Base-by-base conservation (phyloP, 768 basidiomycete species). In the Tricholoma saponaceum region DNA sequence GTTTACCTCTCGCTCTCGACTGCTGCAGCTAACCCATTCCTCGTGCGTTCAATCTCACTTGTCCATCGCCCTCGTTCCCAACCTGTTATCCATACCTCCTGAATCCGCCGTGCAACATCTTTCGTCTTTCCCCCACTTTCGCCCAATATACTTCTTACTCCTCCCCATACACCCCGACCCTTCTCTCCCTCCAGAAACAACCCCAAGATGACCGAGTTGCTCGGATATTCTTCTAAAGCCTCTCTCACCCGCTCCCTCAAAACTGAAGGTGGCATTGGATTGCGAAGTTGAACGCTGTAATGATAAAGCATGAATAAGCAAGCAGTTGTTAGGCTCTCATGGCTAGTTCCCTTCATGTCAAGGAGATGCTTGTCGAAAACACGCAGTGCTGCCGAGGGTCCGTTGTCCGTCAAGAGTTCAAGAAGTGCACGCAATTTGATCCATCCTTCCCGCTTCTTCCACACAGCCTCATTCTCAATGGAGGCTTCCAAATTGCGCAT, bases 101-200 rank as follows among this genome's bases (percentile, higher is more conserved):
- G 77, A 3, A 82, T 71, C 55, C 86, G 74, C 65, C 88, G 74
- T 39, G 77, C 70, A 13, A 92, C 73, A 55, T 77, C 79, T 68
- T 88, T 90, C 56, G 78, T 74, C 54, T 69, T 72, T 8, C 66
- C 70, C 9, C 70, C 72, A 26, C 72, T 76, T 54, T 83, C 83
- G 0, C 85, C 83, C 32, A 89, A 63, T 52, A 83, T 75, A 14
- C 73, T 69, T 58, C 86, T 72, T 30, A 92, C 82, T 23, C 82
- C 77, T 5, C 90, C 90, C 90, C 91, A 92, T 22, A 89, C 77
- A 0, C 87, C 86, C 64, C 89, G 83, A 0, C 90, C 87, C 60
- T 81, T 86, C 72, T 93, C 86, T 12, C 79, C 81, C 68, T 92
- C 90, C 60, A 92, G 67, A 66, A 92, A 89, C 62, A 91, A 71